Base-by-base conservation (phyloP, 352 stramenopile species). In the Phytophthora aleatoria region DNA sequence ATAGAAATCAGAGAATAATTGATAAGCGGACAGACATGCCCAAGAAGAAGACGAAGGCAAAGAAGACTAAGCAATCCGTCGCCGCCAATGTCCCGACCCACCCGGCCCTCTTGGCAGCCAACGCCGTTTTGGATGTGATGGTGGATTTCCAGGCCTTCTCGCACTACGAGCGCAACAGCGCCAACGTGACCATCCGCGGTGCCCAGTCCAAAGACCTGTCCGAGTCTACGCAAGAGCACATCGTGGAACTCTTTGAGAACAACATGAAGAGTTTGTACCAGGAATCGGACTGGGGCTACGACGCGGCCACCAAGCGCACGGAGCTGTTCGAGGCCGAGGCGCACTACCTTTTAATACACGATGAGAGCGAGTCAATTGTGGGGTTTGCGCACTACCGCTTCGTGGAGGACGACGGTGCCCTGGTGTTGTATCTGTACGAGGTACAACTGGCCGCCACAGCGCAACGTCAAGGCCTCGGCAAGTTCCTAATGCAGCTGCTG, bases 341-440 rank as follows among this genome's bases (percentile, higher is more conserved):
- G 44, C 86, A 92, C 33, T 98, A 96, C 73, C 60, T 98, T 27
- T 64, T 97, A 52, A 78, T 76, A 28, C 45, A 73, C 24, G 66
- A 76, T 53, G 50, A 47, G n/a, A 64, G 54, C 45, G 67, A 97
- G 13, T 27, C 57, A 12, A 66, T 74, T 27, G 61, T 74, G 31
- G 73, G 69, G 9, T 98, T 98, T 65, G 76, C 84, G 20, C 95
- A 98, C 69, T 98, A 97, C 79, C 94, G 94, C 15, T 98, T 98
- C 61, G 81, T 98, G 56, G 82, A 91, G 33, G 92, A 98, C 61
- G 92, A 98, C 52, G 88, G 90, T 16, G 88, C 90, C 20, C 62
- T 85, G 1, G 91, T 97, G 24, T 68, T 97, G 31, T 98, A 98
- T 76, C 69, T 98, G 6, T 98, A 97, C 74, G 95, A 98, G 79